Evolutionary conservation across 1,284 basidiomycete species (phyloP), one percentile per base, ranked within the genome.

Genomic region (Ganoderma lucidum): DNA sequence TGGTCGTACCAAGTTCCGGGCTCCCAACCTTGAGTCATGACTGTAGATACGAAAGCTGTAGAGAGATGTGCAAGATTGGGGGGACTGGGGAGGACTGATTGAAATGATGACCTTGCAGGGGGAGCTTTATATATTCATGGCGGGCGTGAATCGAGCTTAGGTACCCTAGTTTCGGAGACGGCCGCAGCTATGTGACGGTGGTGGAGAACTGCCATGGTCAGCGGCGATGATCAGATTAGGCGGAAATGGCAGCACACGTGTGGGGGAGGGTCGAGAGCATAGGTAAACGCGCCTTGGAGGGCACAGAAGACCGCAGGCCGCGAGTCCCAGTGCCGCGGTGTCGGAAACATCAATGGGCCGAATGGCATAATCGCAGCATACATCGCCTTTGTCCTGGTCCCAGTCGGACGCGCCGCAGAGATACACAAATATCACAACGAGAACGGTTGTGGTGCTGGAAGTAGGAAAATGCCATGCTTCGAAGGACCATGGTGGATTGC

Each of bases 1-100:
- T 78, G 71, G 74, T 82, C 80, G 82, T 94, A 94, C 66, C 85
- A 77, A 58, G 84, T 88, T 64, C 89, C 90, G 59, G 90, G 88
- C 81, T 90, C 80, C 91, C 92, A 93, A 63, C 45, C 45, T 48
- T 71, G 71, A 67, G 81, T 78, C 88, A 90, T 78, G 68, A 44
- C 63, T 51, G n/a, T n/a, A 15, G 37, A 63, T 35, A n/a, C 12
- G 10, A n/a, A 53, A 14, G 48, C 12, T 28, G n/a, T 14, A 23
- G n/a, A 10, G 48, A 62, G 59, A 28, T 55, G 17, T 32, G 28
- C 12, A 41, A 23, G 12, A 42, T 30, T 30, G 51, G 61, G 12
- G 62, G 51, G 32, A 51, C 37, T 62, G 28, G 39, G 23, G 42
- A 44, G 12, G 42, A 0, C 51, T 17, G 51, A 60, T 14, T 30